Evolutionary conservation across 345 rosid species (phyloP), one percentile per base, ranked within the genome.

Genomic region (Hypericum androsaemum): DNA sequence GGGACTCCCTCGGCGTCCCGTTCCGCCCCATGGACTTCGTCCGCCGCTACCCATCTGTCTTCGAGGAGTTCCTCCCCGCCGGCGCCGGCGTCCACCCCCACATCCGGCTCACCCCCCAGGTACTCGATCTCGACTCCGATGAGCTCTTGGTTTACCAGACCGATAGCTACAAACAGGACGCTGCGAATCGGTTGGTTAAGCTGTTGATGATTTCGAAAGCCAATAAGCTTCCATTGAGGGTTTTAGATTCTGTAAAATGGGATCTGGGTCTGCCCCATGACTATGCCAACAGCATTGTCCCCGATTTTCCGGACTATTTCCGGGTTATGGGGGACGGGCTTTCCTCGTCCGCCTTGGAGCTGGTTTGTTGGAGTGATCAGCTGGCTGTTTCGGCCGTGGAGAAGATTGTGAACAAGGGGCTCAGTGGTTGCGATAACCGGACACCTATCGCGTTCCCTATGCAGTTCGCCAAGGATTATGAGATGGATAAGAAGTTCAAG

Each of bases 1-100:
- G 60, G 47, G 74, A 81, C 11, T 62, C 68, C 54, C 94, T 92
- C 40, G 52, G 65, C 40, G 72, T 88, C 52, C 94, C 89, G 15
- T 62, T 47, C 44, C 96, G 96, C 14, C 95, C 98, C n/a, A 80
- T 92, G 39, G 96, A 92, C 15, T 84, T 92, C 74, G 64, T 84
- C 64, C 80, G 98, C 10, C 75, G 58, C 55, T 88, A 75, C 64
- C 95, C 96, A 3, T 73, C 84, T 38, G 54, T 88, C 39, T 92
- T 92, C 60, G 63, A 74, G 54, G 98, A 92, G 61, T 75, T 73
- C 46, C 68, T 72, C 17, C 96, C 98, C 5, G 95, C 86, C n/a
- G 85, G 82, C 64, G 64, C 74, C 47, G 80, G 79, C 22, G 53
- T 83, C 47, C 84, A 82, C 6, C 96, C 98, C 55, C 95, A 87